Evolutionary conservation across 805 yeast genomes (phyloP), one percentile per base, ranked within the genome.

Genomic region (Helenozyma baotianmanensis): DNA sequence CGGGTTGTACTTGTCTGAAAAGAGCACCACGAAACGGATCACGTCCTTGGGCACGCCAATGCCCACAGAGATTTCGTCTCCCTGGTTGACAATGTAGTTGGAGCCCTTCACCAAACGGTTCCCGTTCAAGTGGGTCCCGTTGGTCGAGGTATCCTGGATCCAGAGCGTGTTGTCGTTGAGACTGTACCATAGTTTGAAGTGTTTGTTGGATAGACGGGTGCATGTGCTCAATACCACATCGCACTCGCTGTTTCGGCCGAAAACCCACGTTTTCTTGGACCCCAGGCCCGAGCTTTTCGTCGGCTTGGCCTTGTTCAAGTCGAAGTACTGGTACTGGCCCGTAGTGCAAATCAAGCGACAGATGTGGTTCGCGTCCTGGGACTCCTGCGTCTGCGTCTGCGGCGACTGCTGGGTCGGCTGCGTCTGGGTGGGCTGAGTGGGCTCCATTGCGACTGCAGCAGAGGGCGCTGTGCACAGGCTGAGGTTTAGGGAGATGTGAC

Each of bases 21-120:
- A 70, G 31, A 74, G 66, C 22, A 70, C 72, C 27, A 76, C 70
- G 43, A 74, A 74, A 30, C 70, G 60, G 9, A 72, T 59, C 21
- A 73, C 74, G 45, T 92, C 97, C 16, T 68, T 65, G 2, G 82
- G 71, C 1, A 89, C 82, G 4, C 97, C 97, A 12, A 79, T 67
- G 0, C 97, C 98, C 0, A 92, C 84, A 1, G 89, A 74, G 23
- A 92, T 82, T 52, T 87, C 96, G 58, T 92, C 99, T 4, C 97
- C 97, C 53, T 87, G 96, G 27, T 80, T 78, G 23, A 92, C 58
- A 35, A 90, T 76, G 54, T 85, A 86, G 49, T 86, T 85, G 30
- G 82, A 76, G 14, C 83, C 83, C 51, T 81, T 83, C 15, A 80
- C 85, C 13, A 90, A 58, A 32, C 86, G 69, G 23, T 70, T 70